These are phyloP conservation scores for Trichophyton benhamiae DNA, from an alignment of 2,329 filamentous ascomycete genomes.

Conservation along the genomic window DNA sequence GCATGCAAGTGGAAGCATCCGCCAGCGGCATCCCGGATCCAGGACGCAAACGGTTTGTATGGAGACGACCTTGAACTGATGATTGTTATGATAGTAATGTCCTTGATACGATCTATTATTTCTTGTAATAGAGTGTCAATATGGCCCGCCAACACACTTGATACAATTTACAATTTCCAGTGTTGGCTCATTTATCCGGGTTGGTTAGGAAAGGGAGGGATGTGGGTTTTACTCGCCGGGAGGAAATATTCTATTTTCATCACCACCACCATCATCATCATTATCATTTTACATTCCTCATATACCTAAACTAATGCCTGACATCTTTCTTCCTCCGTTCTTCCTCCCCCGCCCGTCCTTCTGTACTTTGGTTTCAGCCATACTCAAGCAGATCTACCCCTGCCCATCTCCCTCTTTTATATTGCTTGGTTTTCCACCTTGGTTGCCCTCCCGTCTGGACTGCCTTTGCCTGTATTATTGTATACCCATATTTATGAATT, in stretches of 20 bases:
- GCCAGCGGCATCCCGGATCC: slow-evolving; percentile 22
- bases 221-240: neutral
- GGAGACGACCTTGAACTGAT: slow-evolving; percentile 26
- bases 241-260: neutral
- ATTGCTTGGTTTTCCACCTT: neutral
- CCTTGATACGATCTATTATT: slow-evolving; percentile 3
- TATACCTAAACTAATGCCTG: neutral
- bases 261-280: no score
- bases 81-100: slow-evolving; percentile 12
- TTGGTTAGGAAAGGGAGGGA: no score
- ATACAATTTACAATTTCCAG: neutral
- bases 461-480: neutral
- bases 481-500: neutral
- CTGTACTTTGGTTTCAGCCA: neutral
- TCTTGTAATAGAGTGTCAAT: slow-evolving; percentile 2
- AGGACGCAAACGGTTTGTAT: slow-evolving; percentile 33
- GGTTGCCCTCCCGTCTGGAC: neutral
- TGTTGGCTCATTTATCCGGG: neutral
- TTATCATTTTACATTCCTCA: neutral
- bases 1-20: slow-evolving; percentile 42
- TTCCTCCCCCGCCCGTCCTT: neutral
- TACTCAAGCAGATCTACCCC: neutral
- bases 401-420: neutral
- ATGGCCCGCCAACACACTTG: neutral
- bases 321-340: neutral